phyloP scores from a whole-genome alignment of 2,329 filamentous ascomycete genomes.

The Tolypocladium album region DNA sequence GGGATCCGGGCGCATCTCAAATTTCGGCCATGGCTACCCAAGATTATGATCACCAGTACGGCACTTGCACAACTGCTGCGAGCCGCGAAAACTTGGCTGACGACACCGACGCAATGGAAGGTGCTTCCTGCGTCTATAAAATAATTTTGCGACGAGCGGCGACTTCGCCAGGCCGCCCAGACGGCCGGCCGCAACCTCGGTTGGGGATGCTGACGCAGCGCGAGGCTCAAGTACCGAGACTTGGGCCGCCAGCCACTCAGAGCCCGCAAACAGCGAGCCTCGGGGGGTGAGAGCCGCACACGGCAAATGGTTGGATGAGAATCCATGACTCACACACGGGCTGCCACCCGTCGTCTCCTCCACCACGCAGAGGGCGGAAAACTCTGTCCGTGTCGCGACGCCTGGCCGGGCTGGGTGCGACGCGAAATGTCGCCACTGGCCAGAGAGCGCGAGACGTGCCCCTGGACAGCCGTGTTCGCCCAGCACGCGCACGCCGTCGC shows the following conservation, averaged over 20 bases:
- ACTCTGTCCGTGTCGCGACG: constrained; percentile 7
- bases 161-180: background rate
- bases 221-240: constrained; percentile 8
- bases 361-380: constrained; percentile 3
- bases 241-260: constrained; percentile 18
- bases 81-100: background rate
- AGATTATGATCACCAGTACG: background rate
- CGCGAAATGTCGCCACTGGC: constrained; percentile 5
- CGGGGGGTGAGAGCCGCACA: constrained; percentile 11
- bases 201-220: background rate
- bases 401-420: constrained; percentile 4
- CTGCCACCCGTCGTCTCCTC: constrained; percentile 4
- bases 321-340: constrained; percentile 17
- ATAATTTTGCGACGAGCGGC: background rate
- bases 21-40: constrained; percentile 11
- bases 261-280: constrained; percentile 19
- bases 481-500: background rate
- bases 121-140: background rate
- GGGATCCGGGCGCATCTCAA: constrained; percentile 18
- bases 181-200: background rate
- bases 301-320: constrained; percentile 11
- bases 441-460: background rate
- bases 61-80: background rate
- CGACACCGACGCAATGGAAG: background rate
- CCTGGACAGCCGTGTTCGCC: background rate